Percentiles rank a stretch among this genome's conserved stretches.
Evolutionary conservation across 345 rosid genomes (phyloP).

Genomic region (Clausena lansium): DNA sequence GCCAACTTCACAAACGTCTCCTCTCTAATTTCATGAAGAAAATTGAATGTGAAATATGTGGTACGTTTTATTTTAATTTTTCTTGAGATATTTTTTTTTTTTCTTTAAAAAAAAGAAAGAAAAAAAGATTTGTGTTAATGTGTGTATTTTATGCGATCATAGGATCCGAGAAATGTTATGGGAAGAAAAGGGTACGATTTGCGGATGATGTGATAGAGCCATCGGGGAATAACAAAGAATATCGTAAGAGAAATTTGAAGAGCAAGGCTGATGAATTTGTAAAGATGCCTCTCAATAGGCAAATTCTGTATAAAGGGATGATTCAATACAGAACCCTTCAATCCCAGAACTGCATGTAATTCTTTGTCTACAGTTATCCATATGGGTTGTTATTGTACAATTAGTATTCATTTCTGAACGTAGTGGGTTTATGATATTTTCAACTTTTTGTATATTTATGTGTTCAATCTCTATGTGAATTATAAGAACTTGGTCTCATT

Average conservation of each 20-base stretch:
- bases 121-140: not conserved
- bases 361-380: not conserved
- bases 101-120: too few species aligned
- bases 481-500: too few species aligned
- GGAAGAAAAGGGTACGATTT: conserved; percentile 70
- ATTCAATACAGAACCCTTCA: conserved; percentile 26
- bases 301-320: conserved; percentile 43
- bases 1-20: conserved; percentile 66
- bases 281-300: conserved; percentile 49
- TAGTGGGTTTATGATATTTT: too few species aligned
- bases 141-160: not conserved
- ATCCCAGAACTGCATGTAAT: not conserved
- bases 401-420: not conserved
- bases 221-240: conserved; percentile 59
- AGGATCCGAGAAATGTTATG: conserved; percentile 11
- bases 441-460: too few species aligned
- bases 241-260: conserved; percentile 30
- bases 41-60: conserved; percentile 56
- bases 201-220: conserved; percentile 80
- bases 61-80: conserved; percentile 8
- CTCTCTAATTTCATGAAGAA: conserved; percentile 66
- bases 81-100: not conserved
- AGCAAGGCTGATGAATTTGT: not conserved
- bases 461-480: too few species aligned
- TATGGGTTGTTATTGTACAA: too few species aligned